Evolutionary conservation across 768 basidiomycete genomes (phyloP), one percentile per base, ranked within the genome.

Genomic region (Termitomyces sp.): DNA sequence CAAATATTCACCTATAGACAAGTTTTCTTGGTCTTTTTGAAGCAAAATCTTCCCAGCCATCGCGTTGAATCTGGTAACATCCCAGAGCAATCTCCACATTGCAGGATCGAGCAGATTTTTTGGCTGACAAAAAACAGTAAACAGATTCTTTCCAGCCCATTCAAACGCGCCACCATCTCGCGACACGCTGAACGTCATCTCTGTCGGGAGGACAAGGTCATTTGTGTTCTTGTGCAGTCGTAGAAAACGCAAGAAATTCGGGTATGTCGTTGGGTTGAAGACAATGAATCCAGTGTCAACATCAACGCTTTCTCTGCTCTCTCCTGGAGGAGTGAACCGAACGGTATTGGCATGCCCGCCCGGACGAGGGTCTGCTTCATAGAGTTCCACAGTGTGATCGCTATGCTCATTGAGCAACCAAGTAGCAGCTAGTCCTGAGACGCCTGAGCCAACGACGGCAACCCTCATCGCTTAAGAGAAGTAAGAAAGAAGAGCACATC

Each of bases 271-370:
- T 0, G 88, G 85, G 66, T 91, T 90, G 69, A 87, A 83, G 7
- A 90, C 88, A 62, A 90, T 88, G 37, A 31, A 61, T 44, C 57
- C 90, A 83, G 85, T 87, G 69, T 91, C 89, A 13, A 91, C 88
- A 34, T 81, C 75, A 1, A 85, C 75, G 4, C 73, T 69, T 32
- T 71, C 64, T 16, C 60, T 55, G 24, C 68, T 48, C 14, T 71
- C 59, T 57, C 74, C 69, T n/a, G 44, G 72, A 5, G 74, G 72
- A 18, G 65, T 66, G 67, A 82, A 89, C 42, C 66, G 67, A 9
- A 90, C 83, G 0, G 90, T 91, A 65, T 92, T 85, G 7, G 89
- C 87, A 65, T 92, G 90, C 7, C 89, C 90, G 13, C 90, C 89
- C 0, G 84, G 80, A 46, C 86, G 79, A 47, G 69, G 68, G 50